phyloP scores from a whole-genome alignment of 2,329 filamentous ascomycete genomes.

The Fusarium sp. region DNA sequence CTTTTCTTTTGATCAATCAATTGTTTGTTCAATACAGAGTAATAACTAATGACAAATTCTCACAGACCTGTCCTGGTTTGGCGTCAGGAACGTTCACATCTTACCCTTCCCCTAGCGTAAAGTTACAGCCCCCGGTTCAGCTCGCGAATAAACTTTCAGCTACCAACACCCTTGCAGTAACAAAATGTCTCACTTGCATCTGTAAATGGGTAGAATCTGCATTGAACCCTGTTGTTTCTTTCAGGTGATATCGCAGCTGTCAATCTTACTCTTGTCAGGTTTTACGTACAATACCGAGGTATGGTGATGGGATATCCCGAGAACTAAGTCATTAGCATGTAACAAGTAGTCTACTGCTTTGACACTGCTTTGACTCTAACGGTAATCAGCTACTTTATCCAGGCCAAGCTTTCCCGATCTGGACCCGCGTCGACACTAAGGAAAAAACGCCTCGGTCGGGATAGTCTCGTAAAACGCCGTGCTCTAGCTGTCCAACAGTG shows the following conservation, averaged over 20 bases:
- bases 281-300: neutral
- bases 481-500: neutral
- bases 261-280: neutral
- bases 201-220: neutral
- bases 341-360: neutral
- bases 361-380: neutral
- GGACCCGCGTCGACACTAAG: neutral
- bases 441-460: neutral
- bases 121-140: neutral
- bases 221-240: neutral
- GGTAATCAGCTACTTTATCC: neutral
- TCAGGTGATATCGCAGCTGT: neutral
- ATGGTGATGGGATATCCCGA: neutral
- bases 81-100: conserved; percentile 23
- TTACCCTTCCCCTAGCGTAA: conserved; percentile 5
- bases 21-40: neutral
- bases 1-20: neutral
- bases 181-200: conserved; percentile 2
- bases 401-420: neutral
- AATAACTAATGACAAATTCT: neutral
- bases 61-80: neutral
- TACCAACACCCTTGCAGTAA: neutral
- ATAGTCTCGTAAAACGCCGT: neutral
- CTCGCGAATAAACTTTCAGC: neutral
- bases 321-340: neutral